phyloP scores from a whole-genome alignment of 371 early-diverging fungal genomes.

The Apophysomyces variabilis region DNA sequence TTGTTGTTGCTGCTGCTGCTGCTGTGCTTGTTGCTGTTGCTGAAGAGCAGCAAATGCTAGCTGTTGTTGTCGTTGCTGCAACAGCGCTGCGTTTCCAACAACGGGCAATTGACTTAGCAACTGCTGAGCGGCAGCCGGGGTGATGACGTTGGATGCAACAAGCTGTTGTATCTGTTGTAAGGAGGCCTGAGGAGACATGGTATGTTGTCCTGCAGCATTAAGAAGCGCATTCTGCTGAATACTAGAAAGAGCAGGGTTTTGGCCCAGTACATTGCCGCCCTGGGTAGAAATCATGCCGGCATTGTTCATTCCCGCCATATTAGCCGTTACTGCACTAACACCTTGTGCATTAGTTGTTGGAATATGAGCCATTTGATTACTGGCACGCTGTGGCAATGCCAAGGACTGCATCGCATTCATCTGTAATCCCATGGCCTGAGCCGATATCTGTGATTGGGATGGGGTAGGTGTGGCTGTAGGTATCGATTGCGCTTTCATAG shows the following conservation, averaged over 20 bases:
- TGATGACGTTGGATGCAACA: constrained; percentile 30
- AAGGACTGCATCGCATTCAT: constrained; percentile 29
- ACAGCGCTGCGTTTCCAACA: constrained; percentile 18
- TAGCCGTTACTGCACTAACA: constrained; percentile 17
- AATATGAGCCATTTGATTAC: constrained; percentile 23
- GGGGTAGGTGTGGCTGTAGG: not conserved
- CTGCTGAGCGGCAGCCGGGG: constrained; percentile 38
- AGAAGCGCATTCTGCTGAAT: constrained; percentile 32
- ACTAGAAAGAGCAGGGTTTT: constrained; percentile 11
- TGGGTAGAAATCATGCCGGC: constrained; percentile 15
- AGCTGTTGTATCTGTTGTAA: constrained; percentile 43
- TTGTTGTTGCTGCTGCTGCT: constrained; percentile 23
- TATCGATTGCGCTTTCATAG: too few species aligned
- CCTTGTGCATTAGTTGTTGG: constrained; percentile 21
- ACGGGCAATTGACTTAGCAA: constrained; percentile 33
- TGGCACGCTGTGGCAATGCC: constrained; percentile 34
- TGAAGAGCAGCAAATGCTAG: not conserved
- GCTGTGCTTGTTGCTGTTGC: constrained; percentile 29
- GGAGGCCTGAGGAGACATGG: constrained; percentile 24
- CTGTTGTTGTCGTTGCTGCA: constrained; percentile 28
- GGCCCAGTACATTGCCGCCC: constrained; percentile 12
- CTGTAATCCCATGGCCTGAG: constrained; percentile 4
- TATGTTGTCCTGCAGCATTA: constrained; percentile 26
- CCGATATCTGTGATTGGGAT: constrained; percentile 10
- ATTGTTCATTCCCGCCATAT: constrained; percentile 16